These are phyloP conservation scores for Postia placenta DNA, from an alignment of 768 basidiomycete genomes.

Conservation along the genomic window DNA sequence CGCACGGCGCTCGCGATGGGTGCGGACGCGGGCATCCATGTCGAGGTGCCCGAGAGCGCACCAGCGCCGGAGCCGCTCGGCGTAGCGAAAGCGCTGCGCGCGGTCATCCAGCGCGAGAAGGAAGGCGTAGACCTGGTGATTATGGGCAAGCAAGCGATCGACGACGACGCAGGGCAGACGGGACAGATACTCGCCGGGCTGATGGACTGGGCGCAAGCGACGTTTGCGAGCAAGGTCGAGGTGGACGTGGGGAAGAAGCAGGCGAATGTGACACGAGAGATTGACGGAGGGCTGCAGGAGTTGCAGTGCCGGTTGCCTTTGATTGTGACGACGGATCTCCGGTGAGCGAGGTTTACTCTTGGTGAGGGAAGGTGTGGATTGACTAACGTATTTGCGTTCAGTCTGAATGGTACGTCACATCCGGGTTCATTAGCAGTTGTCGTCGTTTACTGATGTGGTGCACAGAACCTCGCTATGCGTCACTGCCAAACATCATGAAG, in stretches of 20 bases:
- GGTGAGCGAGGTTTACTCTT: constrained; percentile 41
- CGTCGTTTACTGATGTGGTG: not conserved
- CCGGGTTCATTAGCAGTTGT: not conserved
- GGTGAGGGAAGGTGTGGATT: not conserved
- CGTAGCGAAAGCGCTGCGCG: constrained; percentile 80
- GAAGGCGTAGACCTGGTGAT: constrained; percentile 80
- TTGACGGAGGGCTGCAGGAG: constrained; percentile 91
- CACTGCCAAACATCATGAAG: constrained; percentile 97
- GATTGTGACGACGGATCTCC: constrained; percentile 87
- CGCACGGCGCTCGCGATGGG: constrained; percentile 98
- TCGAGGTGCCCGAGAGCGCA: constrained; percentile 71
- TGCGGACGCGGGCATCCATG: constrained; percentile 87
- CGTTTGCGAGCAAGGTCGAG: constrained; percentile 86
- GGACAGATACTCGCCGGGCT: constrained; percentile 97
- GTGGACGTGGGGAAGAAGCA: constrained; percentile 57
- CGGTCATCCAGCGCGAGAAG: constrained; percentile 60
- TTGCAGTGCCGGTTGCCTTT: constrained; percentile 74
- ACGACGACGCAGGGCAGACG: constrained; percentile 93
- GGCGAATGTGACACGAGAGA: constrained; percentile 77
- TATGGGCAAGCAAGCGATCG: constrained; percentile 97
- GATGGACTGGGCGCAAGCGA: constrained; percentile 89
- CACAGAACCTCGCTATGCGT: constrained; percentile 92
- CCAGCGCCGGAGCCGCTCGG: constrained; percentile 85
- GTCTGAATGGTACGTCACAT: constrained; percentile 59
- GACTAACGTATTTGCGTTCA: constrained; percentile 21